Base-by-base conservation (phyloP, 345 rosid species). In the Balakata baccata region DNA sequence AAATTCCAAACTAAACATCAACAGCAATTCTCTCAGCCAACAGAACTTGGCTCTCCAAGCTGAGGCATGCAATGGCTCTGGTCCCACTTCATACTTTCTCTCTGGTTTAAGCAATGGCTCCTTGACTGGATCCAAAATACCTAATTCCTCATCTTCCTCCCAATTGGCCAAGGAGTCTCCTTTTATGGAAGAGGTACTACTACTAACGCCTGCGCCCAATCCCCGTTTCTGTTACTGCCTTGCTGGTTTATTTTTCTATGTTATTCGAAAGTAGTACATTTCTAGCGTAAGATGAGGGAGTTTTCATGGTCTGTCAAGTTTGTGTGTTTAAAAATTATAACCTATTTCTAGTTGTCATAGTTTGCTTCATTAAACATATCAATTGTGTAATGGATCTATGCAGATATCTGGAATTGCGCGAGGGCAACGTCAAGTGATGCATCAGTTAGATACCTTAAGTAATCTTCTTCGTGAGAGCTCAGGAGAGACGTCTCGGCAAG, bases 381-480 rank as follows among this genome's bases (percentile, higher is more conserved):
- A 12, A 18, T 34, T 29, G 57, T 43, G 7, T 38, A 58, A 45
- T 54, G 3, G 14, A 57, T 13, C 1, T 23, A 72, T 67, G 74
- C 89, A 95, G 97, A 78, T 95, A 76, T 86, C 90, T 8, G 78
- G 73, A 3, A 79, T 96, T 5, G 71, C 84, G 11, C 81, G 89
- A 43, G 94, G 90, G 70, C 97, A 96, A 68, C 89, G 93, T 34
- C 98, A 91, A 81, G 80, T 96, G 64, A 85, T 87, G 86, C 89
- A 84, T 76, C 90, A 81, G 83, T 66, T 96, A 37, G 97, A 90
- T 77, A 89, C 78, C 62, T 80, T 96, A 53, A 80, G 83, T 79
- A 90, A 67, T 71, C 85, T 96, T 78, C 75, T 91, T 64, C 83
- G 74, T 3, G 90, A 86, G 73, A 84, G 66, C 78, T 22, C 76